Conservation (phyloP, 2,329 filamentous ascomycete species). For the Fusarium heterosporum region DNA sequence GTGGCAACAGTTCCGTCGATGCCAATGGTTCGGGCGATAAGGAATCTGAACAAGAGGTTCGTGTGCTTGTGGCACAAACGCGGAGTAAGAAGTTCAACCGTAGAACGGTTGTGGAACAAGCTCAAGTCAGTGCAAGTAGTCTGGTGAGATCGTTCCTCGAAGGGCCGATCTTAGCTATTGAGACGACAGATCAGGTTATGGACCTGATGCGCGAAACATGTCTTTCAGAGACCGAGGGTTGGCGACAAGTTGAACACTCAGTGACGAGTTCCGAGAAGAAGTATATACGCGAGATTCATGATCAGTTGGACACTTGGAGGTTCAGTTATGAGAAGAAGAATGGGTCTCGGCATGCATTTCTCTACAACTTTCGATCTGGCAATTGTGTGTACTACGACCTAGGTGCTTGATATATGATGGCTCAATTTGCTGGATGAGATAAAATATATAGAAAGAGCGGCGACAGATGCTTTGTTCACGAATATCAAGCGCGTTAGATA, state of each 20-base stretch:
- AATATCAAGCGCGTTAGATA: conserved; percentile 13
- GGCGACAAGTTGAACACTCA: conserved; percentile 83
- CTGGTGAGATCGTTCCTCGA: conserved; percentile 78
- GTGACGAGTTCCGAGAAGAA: conserved; percentile 82
- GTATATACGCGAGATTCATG: conserved; percentile 85
- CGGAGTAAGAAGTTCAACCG: conserved; percentile 93
- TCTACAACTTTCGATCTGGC: conserved; percentile 91
- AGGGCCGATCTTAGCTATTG: conserved; percentile 86
- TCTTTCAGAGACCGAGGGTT: conserved; percentile 83
- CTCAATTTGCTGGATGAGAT: background rate
- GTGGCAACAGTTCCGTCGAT: conserved; percentile 50
- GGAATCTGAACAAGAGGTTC: conserved; percentile 76
- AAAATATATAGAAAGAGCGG: background rate
- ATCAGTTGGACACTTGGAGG: conserved; percentile 75
- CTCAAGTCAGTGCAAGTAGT: conserved; percentile 68
- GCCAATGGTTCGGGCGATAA: conserved; percentile 45
- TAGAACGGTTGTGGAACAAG: conserved; percentile 85
- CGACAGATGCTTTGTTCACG: background rate
- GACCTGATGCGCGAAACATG: conserved; percentile 79
- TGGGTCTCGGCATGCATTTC: conserved; percentile 78
- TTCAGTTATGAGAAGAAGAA: conserved; percentile 65
- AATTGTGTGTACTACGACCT: conserved; percentile 89
- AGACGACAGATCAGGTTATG: conserved; percentile 86
- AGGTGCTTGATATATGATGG: conserved; percentile 48
- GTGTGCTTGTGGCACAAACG: conserved; percentile 84